These are phyloP conservation scores for Strobilomyces dryophilus DNA, from an alignment of 768 basidiomycete genomes.

Conservation along the genomic window DNA sequence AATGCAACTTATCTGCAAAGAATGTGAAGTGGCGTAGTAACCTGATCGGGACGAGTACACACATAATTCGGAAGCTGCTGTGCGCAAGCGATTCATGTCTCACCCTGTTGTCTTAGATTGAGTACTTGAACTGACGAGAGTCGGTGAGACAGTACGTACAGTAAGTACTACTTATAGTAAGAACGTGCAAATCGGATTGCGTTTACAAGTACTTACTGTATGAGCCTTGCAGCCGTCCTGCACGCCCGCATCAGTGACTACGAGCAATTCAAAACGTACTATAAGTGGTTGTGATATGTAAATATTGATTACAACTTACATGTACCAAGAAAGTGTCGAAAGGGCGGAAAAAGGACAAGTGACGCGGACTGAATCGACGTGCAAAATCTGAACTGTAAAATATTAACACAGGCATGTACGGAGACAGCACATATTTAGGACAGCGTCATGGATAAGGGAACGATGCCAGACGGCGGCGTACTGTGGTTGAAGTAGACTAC, in stretches of 20 bases:
- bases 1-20: background rate
- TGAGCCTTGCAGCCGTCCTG: background rate
- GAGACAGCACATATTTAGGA: background rate
- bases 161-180: background rate
- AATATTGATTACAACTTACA: background rate
- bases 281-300: background rate
- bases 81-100: background rate
- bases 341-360: background rate
- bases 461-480: background rate
- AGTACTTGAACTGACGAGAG: too few species aligned
- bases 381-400: background rate
- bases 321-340: background rate
- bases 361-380: constrained; percentile 13
- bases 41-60: background rate
- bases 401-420: background rate
- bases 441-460: background rate
- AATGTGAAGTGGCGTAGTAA: background rate
- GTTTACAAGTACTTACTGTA: too few species aligned
- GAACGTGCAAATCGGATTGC: too few species aligned
- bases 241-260: background rate
- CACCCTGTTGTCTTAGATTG: constrained; percentile 8
- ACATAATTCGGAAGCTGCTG: background rate
- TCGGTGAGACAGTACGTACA: background rate
- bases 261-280: background rate
- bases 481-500: background rate